Evolutionary conservation across 352 stramenopile genomes (phyloP).

Genomic region (Pythium folliculosum): DNA sequence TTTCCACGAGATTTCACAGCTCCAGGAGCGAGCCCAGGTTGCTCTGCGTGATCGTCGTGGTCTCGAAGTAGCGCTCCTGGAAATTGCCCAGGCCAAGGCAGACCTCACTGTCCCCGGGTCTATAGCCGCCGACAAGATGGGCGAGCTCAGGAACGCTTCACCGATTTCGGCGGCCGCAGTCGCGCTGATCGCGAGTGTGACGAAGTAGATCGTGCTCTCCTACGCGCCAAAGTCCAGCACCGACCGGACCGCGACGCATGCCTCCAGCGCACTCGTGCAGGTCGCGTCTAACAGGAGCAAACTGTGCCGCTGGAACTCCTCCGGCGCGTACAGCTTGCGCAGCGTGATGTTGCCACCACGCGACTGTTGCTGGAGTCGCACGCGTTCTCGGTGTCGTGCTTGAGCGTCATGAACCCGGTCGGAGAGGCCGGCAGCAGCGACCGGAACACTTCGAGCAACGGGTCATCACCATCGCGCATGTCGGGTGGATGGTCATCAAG

Average conservation of each 20-base stretch:
- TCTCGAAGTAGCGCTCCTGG: constrained; percentile 38
- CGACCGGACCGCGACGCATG: constrained; percentile 32
- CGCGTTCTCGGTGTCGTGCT: background rate
- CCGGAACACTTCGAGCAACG: constrained; percentile 32
- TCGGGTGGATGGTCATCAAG: background rate
- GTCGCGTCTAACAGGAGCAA: constrained; percentile 36
- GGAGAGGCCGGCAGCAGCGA: constrained; percentile 25
- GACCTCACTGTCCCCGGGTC: constrained; percentile 29
- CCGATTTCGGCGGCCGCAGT: constrained; percentile 26
- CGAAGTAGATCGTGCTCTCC: constrained; percentile 32
- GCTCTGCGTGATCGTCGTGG: constrained; percentile 22
- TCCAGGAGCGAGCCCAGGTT: constrained; percentile 9
- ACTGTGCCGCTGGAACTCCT: constrained; percentile 17
- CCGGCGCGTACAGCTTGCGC: constrained; percentile 28
- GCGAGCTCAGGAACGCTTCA: constrained; percentile 23
- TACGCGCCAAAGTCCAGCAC: constrained; percentile 35
- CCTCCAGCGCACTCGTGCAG: constrained; percentile 21
- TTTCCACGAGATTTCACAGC: background rate
- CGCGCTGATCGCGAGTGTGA: constrained; percentile 35
- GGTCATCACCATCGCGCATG: constrained; percentile 27
- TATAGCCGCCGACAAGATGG: constrained; percentile 35
- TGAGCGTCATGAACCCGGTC: constrained; percentile 31
- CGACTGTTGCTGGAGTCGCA: background rate
- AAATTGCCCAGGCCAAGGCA: constrained; percentile 38
- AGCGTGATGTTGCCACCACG: background rate